Percentiles rank a stretch among this genome's conserved stretches.
Conservation (phyloP, 495 filamentous ascomycete genomes). For the Baudoinia panamericana region DNA sequence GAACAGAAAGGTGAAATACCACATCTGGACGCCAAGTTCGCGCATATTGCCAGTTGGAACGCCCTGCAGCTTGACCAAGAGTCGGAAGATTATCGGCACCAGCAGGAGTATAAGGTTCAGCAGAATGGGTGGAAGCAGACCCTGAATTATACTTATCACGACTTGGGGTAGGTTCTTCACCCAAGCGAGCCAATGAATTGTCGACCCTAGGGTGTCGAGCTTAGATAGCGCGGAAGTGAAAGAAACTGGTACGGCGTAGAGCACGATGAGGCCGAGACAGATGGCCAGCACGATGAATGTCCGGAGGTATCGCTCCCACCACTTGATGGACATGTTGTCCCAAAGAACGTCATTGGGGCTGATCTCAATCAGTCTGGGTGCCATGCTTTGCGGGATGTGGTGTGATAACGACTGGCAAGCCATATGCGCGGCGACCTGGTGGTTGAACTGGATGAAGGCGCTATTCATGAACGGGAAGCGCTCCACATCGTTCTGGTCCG, state of each 20-base stretch:
- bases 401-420: slow-evolving; percentile 87
- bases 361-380: slow-evolving; percentile 82
- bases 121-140: slow-evolving; percentile 70
- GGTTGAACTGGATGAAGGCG: slow-evolving; percentile 96
- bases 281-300: slow-evolving; percentile 50
- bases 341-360: slow-evolving; percentile 88
- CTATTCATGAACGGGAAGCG: slow-evolving; percentile 92
- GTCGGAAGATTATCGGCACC: slow-evolving; percentile 64
- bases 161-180: slow-evolving; percentile 47
- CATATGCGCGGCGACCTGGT: slow-evolving; percentile 96
- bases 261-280: slow-evolving; percentile 61
- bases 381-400: slow-evolving; percentile 88
- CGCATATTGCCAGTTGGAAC: slow-evolving; percentile 68
- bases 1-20: slow-evolving; percentile 91
- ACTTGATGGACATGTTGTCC: slow-evolving; percentile 94
- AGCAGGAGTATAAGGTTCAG: slow-evolving; percentile 68
- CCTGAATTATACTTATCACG: slow-evolving; percentile 62
- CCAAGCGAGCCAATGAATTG: slow-evolving; percentile 58
- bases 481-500: slow-evolving; percentile 76
- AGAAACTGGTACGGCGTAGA: slow-evolving; percentile 85
- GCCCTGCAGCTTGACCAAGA: slow-evolving; percentile 64
- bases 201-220: slow-evolving; percentile 50
- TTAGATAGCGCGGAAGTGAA: slow-evolving; percentile 75
- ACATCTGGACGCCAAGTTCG: slow-evolving; percentile 73
- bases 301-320: slow-evolving; percentile 83